These are phyloP conservation scores for Boletus pseudo-olivaceus DNA, from an alignment of 768 basidiomycete species.

Conservation along the genomic window DNA sequence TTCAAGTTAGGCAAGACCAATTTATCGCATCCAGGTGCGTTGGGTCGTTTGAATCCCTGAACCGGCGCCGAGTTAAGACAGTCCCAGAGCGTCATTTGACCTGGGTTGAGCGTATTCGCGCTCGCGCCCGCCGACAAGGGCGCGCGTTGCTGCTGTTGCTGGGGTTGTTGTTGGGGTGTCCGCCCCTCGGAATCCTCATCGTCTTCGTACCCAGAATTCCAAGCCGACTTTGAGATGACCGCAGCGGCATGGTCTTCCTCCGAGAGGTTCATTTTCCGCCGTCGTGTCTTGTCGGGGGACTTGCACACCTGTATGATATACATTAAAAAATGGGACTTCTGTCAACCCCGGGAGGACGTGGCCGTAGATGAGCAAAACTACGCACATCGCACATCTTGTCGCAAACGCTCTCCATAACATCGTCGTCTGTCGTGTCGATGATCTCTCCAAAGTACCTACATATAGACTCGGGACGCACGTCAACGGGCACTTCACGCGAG, in stretches of 20 bases:
- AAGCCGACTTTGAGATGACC: constrained; percentile 14
- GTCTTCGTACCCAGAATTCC: constrained; percentile 28
- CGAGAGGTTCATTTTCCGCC: constrained; percentile 49
- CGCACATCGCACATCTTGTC: constrained; percentile 79
- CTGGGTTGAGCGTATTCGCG: neutral
- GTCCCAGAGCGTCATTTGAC: constrained; percentile 23
- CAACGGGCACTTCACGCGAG: neutral
- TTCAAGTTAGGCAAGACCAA: constrained; percentile 17
- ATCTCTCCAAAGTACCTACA: constrained; percentile 80
- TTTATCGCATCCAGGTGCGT: constrained; percentile 4
- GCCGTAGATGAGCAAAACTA: neutral
- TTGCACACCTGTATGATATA: constrained; percentile 62
- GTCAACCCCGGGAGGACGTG: neutral
- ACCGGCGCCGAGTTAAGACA: constrained; percentile 13
- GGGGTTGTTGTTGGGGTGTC: neutral
- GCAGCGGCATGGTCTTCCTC: constrained; percentile 32
- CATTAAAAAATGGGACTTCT: neutral
- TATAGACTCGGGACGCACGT: constrained; percentile 45
- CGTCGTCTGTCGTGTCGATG: constrained; percentile 48
- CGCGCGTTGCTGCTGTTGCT: neutral
- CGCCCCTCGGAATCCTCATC: constrained; percentile 18
- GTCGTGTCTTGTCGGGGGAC: constrained; percentile 62
- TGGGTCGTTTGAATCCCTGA: constrained; percentile 28
- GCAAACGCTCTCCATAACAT: constrained; percentile 51
- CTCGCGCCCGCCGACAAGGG: neutral